Conservation (phyloP, 2,329 filamentous ascomycete species). For the Furcasterigmium furcatum region DNA sequence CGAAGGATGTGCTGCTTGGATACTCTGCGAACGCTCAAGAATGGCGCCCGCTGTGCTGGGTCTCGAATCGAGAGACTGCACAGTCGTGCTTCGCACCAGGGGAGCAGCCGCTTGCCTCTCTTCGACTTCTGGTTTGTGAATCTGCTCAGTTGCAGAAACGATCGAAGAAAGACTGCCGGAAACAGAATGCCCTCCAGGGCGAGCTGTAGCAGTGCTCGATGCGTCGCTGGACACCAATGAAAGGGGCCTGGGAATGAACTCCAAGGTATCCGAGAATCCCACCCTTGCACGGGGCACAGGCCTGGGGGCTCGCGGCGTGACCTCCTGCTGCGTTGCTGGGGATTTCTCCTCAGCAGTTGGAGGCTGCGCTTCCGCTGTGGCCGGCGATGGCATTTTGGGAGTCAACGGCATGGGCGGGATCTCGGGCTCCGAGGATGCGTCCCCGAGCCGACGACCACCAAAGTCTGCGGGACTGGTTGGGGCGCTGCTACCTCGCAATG, state of each 20-base stretch:
- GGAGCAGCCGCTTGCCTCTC: constrained; percentile 11
- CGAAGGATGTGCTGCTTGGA: constrained; percentile 24
- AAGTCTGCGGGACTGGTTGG: constrained; percentile 57
- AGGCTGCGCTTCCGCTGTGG: too few species aligned
- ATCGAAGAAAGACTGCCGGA: constrained; percentile 80
- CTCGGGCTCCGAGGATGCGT: constrained; percentile 2
- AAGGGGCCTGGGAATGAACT: constrained; percentile 78
- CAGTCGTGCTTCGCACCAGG: constrained; percentile 35
- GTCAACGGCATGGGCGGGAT: not conserved
- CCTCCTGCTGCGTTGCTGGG: not conserved
- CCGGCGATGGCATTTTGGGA: not conserved
- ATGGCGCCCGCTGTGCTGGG: constrained; percentile 72
- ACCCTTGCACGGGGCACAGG: constrained; percentile 59
- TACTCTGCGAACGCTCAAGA: constrained; percentile 48
- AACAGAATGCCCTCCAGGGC: constrained; percentile 63
- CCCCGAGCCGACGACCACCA: constrained; percentile 14
- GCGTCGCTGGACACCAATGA: constrained; percentile 84
- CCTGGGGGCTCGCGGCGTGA: constrained; percentile 25
- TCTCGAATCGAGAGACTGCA: constrained; percentile 44
- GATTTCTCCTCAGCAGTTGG: too few species aligned
- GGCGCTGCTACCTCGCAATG: constrained; percentile 58
- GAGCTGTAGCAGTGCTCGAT: constrained; percentile 70
- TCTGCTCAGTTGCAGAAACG: constrained; percentile 49
- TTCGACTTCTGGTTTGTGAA: constrained; percentile 21
- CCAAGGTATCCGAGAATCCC: constrained; percentile 79